Evolutionary conservation across 371 early-diverging fungal species (phyloP).

Genomic region (Neoconidiobolus thromboides): DNA sequence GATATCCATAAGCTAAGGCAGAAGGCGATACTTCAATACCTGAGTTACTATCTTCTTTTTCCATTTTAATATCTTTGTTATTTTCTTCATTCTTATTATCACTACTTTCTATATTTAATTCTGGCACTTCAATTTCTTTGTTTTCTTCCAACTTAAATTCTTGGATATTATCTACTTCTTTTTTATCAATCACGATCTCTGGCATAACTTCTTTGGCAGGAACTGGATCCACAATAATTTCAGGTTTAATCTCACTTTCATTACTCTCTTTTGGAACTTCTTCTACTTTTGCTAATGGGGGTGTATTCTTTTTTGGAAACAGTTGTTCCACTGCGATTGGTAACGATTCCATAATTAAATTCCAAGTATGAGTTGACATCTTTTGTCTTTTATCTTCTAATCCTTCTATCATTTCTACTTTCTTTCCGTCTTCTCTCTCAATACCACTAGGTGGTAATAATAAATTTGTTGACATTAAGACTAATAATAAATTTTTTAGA

Average conservation of each 20-base stretch:
- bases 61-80: no score
- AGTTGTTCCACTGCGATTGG: not conserved
- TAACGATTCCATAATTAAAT: not conserved
- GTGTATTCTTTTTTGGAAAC: not conserved
- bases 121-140: no score
- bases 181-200: no score
- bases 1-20: not conserved
- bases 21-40: not conserved
- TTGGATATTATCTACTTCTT: no score
- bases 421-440: not conserved
- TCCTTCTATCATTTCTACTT: not conserved
- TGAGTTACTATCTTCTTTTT: no score
- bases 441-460: not conserved
- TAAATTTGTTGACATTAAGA: not conserved
- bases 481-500: conserved; percentile 2
- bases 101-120: no score
- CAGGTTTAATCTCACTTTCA: not conserved
- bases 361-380: not conserved
- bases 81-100: no score
- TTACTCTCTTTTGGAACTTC: not conserved
- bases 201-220: no score
- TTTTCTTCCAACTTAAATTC: no score
- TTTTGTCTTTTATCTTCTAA: no score
- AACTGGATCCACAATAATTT: no score
- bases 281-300: not conserved